Percentiles rank a stretch among this genome's conserved stretches.
Evolutionary conservation across 2,329 filamentous ascomycete genomes (phyloP).

Genomic region (Stenocarpella maydis): DNA sequence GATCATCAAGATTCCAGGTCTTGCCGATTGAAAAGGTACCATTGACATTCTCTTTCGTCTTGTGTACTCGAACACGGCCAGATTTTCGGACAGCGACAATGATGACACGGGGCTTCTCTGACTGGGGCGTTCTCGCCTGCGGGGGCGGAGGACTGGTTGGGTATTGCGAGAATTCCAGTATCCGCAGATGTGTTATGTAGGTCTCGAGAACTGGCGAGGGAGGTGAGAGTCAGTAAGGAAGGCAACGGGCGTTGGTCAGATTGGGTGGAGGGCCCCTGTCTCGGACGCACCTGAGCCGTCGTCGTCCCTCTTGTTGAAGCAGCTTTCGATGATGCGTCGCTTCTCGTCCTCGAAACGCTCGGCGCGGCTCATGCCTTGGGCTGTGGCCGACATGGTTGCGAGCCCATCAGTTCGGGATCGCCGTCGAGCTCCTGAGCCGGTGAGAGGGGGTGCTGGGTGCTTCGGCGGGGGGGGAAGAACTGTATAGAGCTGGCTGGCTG

Average conservation of each 20-base stretch:
- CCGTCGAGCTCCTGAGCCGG: conserved; percentile 2
- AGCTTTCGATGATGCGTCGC: conserved; percentile 90
- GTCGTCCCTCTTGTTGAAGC: conserved; percentile 88
- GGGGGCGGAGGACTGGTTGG: conserved; percentile 87
- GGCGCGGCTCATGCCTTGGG: conserved; percentile 56
- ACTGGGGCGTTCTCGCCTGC: conserved; percentile 70
- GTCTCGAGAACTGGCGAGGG: conserved; percentile 76
- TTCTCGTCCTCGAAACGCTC: conserved; percentile 98
- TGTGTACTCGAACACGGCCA: conserved; percentile 93
- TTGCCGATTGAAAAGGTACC: conserved; percentile 97
- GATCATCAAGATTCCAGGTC: conserved; percentile 95
- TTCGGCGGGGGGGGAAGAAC: background rate
- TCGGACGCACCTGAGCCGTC: conserved; percentile 78
- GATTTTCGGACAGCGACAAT: conserved; percentile 94
- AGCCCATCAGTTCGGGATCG: conserved; percentile 28
- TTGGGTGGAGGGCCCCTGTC: conserved; percentile 27
- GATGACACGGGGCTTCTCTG: conserved; percentile 90
- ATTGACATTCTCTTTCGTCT: conserved; percentile 93
- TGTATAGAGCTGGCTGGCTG: background rate
- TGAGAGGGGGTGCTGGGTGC: background rate
- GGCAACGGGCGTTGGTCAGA: conserved; percentile 28
- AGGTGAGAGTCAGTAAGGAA: conserved; percentile 33
- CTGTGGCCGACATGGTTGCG: conserved; percentile 28
- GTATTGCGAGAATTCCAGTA: conserved; percentile 84
- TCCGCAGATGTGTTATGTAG: conserved; percentile 96